Conservation (phyloP, 2,329 filamentous ascomycete species). For the Colletotrichum chrysophilum region DNA sequence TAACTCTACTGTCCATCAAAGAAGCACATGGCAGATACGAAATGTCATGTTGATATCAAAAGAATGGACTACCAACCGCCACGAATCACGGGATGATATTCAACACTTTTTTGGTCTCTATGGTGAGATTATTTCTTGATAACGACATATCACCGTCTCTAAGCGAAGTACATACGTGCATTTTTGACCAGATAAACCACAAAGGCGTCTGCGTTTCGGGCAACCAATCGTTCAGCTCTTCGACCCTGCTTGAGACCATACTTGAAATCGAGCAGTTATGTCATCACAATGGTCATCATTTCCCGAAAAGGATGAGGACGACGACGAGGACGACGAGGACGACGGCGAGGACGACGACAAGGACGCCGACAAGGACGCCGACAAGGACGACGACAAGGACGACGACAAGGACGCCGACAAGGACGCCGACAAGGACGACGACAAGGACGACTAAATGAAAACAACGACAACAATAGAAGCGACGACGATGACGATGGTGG, state of each 20-base stretch:
- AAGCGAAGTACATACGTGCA: background rate
- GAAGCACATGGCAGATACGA: background rate
- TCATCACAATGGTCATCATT: accelerated
- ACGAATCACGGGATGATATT: background rate
- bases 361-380: too few relatives aligned
- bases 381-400: too few relatives aligned
- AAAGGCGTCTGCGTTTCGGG: background rate
- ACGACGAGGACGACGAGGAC: too few relatives aligned
- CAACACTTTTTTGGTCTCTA: background rate
- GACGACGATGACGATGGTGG: too few relatives aligned
- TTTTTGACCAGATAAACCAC: background rate
- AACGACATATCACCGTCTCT: background rate
- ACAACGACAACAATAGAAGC: too few relatives aligned
- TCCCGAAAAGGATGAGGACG: background rate
- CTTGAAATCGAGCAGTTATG: background rate
- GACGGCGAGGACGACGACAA: too few relatives aligned
- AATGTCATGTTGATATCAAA: too few relatives aligned
- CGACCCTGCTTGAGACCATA: background rate
- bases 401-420: too few relatives aligned
- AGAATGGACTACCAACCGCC: background rate
- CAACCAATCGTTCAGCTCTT: background rate
- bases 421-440: too few relatives aligned
- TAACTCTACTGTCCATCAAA: background rate
- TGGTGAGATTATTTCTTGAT: background rate
- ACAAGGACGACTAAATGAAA: too few relatives aligned